Percentiles rank a stretch among this genome's conserved stretches.
Evolutionary conservation across 176 grass and related monocot genomes (phyloP).

Genomic region (Dactylis glomerata): DNA sequence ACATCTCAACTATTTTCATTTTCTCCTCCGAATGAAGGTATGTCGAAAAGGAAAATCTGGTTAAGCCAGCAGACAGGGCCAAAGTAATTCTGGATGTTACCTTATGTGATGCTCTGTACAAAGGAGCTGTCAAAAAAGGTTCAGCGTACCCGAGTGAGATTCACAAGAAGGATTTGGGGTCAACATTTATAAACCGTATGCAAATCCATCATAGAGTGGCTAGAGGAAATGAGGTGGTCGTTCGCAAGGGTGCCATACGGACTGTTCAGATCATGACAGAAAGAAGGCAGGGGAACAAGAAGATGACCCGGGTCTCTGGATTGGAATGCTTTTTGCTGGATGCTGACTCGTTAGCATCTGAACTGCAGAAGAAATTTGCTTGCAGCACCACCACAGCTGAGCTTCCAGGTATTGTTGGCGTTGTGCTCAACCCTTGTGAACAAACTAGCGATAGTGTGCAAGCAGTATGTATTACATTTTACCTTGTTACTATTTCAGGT

Average conservation of each 20-base stretch:
- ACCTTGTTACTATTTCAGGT: conserved; percentile 36
- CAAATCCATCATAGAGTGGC: conserved; percentile 75
- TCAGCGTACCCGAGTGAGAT: conserved; percentile 69
- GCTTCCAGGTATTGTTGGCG: conserved; percentile 58
- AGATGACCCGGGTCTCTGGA: conserved; percentile 81
- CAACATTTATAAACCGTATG: conserved; percentile 80
- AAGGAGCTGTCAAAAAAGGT: conserved; percentile 92
- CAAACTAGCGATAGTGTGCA: neutral
- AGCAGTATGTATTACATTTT: neutral
- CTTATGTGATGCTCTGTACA: conserved; percentile 92
- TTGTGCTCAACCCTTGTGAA: neutral
- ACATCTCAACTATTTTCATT: conserved; percentile 15
- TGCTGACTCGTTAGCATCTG: conserved; percentile 71
- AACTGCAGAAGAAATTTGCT: conserved; percentile 94
- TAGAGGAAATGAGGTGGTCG: conserved; percentile 59
- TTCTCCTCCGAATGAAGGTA: conserved; percentile 52
- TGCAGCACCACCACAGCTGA: conserved; percentile 90
- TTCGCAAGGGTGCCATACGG: conserved; percentile 76
- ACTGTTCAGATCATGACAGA: conserved; percentile 94
- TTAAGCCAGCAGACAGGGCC: conserved; percentile 72
- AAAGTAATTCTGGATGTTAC: conserved; percentile 67
- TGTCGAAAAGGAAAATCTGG: conserved; percentile 94
- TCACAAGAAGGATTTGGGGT: conserved; percentile 81
- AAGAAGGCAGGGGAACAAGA: conserved; percentile 93
- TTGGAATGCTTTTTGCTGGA: conserved; percentile 77